Evolutionary conservation across 1,284 basidiomycete genomes (phyloP).

Genomic region (Polyporus tsugae): DNA sequence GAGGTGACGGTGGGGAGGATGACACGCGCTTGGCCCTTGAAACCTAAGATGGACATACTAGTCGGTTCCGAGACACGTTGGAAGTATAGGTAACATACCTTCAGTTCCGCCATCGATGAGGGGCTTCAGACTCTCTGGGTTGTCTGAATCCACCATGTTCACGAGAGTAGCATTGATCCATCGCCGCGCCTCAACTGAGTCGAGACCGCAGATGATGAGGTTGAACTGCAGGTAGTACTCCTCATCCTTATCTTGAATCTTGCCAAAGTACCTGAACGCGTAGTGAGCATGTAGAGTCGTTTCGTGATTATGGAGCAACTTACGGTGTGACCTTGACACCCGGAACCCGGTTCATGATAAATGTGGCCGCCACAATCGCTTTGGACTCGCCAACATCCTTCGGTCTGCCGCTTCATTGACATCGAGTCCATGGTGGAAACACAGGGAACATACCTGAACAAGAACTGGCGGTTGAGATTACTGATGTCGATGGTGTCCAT

Average conservation of each 20-base stretch:
- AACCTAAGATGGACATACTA: constrained; percentile 62
- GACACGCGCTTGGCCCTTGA: constrained; percentile 98
- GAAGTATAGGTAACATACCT: constrained; percentile 58
- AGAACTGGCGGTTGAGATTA: constrained; percentile 97
- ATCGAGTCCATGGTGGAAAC: background rate
- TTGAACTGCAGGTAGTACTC: constrained; percentile 98
- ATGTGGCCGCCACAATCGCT: constrained; percentile 93
- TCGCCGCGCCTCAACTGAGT: constrained; percentile 94
- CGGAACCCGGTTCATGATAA: constrained; percentile 93
- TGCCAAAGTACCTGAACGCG: constrained; percentile 84
- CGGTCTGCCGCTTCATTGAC: constrained; percentile 55
- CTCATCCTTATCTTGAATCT: constrained; percentile 97
- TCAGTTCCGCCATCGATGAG: constrained; percentile 99
- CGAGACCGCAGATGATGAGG: constrained; percentile 97
- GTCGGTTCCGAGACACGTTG: background rate
- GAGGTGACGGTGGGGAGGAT: constrained; percentile 96
- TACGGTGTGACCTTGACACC: constrained; percentile 95
- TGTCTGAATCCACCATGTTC: constrained; percentile 90
- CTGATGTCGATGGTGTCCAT: constrained; percentile 99
- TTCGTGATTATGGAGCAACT: constrained; percentile 43
- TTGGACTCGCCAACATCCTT: constrained; percentile 96
- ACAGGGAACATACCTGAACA: constrained; percentile 81
- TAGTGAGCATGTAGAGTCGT: constrained; percentile 28
- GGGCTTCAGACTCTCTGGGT: constrained; percentile 95
- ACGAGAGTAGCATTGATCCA: constrained; percentile 99